Conservation (phyloP, 2,329 filamentous ascomycete genomes). For the Setomelanomma holmii region DNA sequence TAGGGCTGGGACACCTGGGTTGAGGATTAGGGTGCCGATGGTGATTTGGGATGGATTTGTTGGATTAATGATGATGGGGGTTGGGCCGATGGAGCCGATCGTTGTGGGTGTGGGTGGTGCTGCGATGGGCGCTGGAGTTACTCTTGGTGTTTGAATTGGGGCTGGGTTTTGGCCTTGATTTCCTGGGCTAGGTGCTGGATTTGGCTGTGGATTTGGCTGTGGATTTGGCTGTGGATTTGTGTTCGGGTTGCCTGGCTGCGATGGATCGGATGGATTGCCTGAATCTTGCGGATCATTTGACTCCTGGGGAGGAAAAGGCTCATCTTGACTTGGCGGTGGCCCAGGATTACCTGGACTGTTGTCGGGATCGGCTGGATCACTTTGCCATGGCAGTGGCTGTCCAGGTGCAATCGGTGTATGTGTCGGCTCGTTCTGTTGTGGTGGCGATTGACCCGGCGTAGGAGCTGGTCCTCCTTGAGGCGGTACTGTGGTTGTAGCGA, state of each 20-base stretch:
- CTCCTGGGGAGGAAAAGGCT: neutral
- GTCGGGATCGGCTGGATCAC: slow-evolving; percentile 3
- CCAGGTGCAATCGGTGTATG: slow-evolving; percentile 7
- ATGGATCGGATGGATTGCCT: neutral
- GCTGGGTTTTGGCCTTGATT: neutral
- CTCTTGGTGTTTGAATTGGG: slow-evolving; percentile 4
- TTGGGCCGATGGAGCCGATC: slow-evolving; percentile 13
- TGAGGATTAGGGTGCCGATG: slow-evolving; percentile 15
- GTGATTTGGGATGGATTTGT: slow-evolving; percentile 9
- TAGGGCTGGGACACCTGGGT: slow-evolving; percentile 13
- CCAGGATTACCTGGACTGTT: neutral
- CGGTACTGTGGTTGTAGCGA: slow-evolving; percentile 14
- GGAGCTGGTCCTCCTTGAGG: slow-evolving; percentile 4
- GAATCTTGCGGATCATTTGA: slow-evolving; percentile 2
- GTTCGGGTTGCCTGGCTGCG: neutral
- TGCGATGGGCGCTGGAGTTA: neutral
- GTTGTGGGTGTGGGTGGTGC: slow-evolving; percentile 11
- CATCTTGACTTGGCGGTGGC: neutral
- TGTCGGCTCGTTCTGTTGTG: slow-evolving; percentile 15
- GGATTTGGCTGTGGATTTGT: slow-evolving; percentile 1
- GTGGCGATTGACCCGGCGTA: slow-evolving; percentile 29
- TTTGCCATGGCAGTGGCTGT: slow-evolving; percentile 4
- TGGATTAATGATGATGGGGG: slow-evolving; percentile 19
- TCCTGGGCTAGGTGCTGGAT: neutral
- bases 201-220: neutral